Conservation (phyloP, 192 early-diverging fungal species). For the Linnemannia elongata region DNA sequence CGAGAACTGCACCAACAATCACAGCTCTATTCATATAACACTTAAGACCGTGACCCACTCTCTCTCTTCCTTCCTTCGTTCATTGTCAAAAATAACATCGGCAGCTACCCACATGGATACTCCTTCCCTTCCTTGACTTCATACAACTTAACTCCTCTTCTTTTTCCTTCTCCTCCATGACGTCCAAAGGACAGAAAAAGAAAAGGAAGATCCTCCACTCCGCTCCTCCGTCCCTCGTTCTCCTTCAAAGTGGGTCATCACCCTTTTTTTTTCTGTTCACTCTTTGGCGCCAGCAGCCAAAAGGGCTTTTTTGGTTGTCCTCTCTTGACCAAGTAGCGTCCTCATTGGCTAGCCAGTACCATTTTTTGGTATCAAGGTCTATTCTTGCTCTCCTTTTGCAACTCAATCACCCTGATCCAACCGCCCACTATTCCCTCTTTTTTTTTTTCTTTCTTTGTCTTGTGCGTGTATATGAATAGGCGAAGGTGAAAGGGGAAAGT, state of each 20-base stretch:
- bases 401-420: neutral
- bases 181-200: neutral
- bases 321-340: too few relatives aligned
- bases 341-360: neutral
- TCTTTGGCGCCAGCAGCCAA: conserved; percentile 3
- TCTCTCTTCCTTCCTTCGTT: neutral
- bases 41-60: too few relatives aligned
- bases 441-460: neutral
- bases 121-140: neutral
- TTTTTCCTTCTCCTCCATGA: neutral
- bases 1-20: too few relatives aligned
- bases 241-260: neutral
- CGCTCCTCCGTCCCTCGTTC: neutral
- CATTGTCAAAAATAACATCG: neutral
- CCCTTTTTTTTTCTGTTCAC: neutral
- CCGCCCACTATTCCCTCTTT: neutral
- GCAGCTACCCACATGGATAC: neutral
- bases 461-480: too few relatives aligned
- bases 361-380: neutral
- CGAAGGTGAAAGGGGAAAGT: neutral
- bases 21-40: too few relatives aligned
- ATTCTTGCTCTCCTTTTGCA: neutral
- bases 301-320: neutral
- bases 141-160: neutral
- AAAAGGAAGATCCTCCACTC: conserved; percentile 6